Evolutionary conservation across 768 basidiomycete species (phyloP).

Genomic region (Bullera alba): DNA sequence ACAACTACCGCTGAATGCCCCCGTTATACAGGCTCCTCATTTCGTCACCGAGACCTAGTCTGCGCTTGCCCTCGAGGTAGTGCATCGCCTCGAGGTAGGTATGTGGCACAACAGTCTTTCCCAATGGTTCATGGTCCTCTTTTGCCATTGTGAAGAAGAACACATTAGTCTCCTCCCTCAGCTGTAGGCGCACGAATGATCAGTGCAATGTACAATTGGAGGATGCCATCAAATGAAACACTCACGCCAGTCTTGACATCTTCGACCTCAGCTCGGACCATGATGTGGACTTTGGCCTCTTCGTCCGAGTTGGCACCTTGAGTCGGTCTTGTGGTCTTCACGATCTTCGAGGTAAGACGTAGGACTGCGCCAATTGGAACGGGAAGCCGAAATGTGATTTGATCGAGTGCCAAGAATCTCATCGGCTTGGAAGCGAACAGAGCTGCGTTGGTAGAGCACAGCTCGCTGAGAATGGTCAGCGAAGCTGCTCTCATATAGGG

Average conservation of each 20-base stretch:
- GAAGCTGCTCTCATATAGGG: too few species aligned
- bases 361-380: conserved; percentile 80
- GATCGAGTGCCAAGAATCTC: conserved; percentile 69
- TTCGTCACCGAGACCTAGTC: conserved; percentile 62
- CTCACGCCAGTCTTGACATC: conserved; percentile 60
- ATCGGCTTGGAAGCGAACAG: conserved; percentile 61
- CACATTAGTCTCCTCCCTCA: conserved; percentile 48
- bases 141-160: conserved; percentile 25
- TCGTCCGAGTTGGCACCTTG: conserved; percentile 21
- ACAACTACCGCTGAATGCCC: not conserved
- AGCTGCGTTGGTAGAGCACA: conserved; percentile 65
- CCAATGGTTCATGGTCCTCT: conserved; percentile 28
- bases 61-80: conserved; percentile 71
- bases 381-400: conserved; percentile 69
- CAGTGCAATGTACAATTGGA: not conserved
- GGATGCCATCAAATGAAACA: too few species aligned
- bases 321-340: conserved; percentile 54
- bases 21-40: conserved; percentile 51
- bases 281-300: conserved; percentile 43
- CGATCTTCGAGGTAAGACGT: conserved; percentile 62
- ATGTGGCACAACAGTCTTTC: conserved; percentile 27
- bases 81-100: conserved; percentile 64
- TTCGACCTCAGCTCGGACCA: conserved; percentile 45
- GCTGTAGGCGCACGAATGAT: conserved; percentile 1
- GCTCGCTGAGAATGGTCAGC: conserved; percentile 48